Evolutionary conservation across 2,329 filamentous ascomycete genomes (phyloP), one percentile per base, ranked within the genome.

Genomic region (Arachnomyces sp.): DNA sequence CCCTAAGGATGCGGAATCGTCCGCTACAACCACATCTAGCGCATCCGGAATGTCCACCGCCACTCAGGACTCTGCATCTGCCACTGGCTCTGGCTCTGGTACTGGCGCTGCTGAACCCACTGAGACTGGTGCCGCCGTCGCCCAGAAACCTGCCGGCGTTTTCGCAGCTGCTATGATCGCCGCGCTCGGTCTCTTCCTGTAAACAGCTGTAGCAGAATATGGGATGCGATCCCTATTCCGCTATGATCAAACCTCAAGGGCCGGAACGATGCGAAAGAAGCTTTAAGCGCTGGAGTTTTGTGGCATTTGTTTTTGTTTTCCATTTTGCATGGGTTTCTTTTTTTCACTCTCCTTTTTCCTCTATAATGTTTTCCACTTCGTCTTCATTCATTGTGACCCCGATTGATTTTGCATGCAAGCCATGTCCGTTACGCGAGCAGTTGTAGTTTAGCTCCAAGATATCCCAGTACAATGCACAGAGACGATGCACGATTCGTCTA

Each of bases 181-280:
- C 37, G 60, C 75, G 40, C 75, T 80, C 53, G 75, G 75, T 47
- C 57, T 80, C 46, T 64, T 76, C 46, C 60, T 82, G 58, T 82
- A 75, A 57, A 47, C 34, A 25, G 21, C 5, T 25, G 21, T 9
- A 5, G 5, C 21, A 5, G 21, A 25, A 9, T 5, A 5, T 25
- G 21, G 21, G 9, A 9, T 25, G 9, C 9, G 44, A 25, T 9
- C 9, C 21, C 21, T 25, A 25, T 25, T 9, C 21, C 5, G 21
- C 5, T 25, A 25, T 25, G 21, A 25, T 25, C 21, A 9, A 25
- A 25, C 21, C 21, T 25, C 9, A 25, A 9, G 21, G 9, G 21
- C 5, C 21, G 9, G 21, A 9, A 25, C 21, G 21, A 25, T 9
- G 30, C 11, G 17, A 25, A n/a, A 31, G 38, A 11, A 28, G 35